A percentile compares a stretch with the other conserved stretches of the same genome.
phyloP scores from a whole-genome alignment of 2,329 filamentous ascomycete species.

The Cercospora nicotianae region DNA sequence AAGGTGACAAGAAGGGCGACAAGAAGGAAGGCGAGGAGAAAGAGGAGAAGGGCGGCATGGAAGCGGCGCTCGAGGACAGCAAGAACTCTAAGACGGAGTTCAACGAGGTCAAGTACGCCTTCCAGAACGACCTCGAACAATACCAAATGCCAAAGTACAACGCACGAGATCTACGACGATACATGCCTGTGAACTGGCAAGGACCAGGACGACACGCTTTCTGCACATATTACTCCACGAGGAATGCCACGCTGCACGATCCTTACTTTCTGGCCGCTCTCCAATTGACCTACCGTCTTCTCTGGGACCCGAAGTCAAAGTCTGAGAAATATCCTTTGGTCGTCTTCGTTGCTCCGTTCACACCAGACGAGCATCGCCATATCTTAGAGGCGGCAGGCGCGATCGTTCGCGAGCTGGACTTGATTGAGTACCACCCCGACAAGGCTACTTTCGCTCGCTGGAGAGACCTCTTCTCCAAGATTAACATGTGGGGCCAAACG shows the following conservation, averaged over 20 bases:
- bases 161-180: slow-evolving; percentile 14
- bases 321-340: slow-evolving; percentile 27
- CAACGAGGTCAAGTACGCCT: slow-evolving; percentile 22
- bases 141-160: slow-evolving; percentile 19
- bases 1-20: neutral
- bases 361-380: slow-evolving; percentile 23
- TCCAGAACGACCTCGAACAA: slow-evolving; percentile 20
- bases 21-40: slow-evolving; percentile 6
- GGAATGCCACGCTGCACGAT: slow-evolving; percentile 26
- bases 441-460: slow-evolving; percentile 21
- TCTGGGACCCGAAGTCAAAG: slow-evolving; percentile 27
- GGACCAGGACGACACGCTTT: slow-evolving; percentile 24
- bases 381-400: slow-evolving; percentile 26
- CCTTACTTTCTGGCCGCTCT: slow-evolving; percentile 29
- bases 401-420: slow-evolving; percentile 25
- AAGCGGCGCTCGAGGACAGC: slow-evolving; percentile 13
- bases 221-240: slow-evolving; percentile 26
- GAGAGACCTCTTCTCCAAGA: slow-evolving; percentile 72
- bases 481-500: slow-evolving; percentile 84
- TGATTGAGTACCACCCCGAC: slow-evolving; percentile 24
- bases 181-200: slow-evolving; percentile 26
- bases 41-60: slow-evolving; percentile 12
- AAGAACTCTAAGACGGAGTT: slow-evolving; percentile 18
- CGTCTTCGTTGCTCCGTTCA: slow-evolving; percentile 29
- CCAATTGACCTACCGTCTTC: slow-evolving; percentile 26